Evolutionary conservation across 2,329 filamentous ascomycete species (phyloP), one percentile per base, ranked within the genome.

Genomic region (Penicillium sp.): DNA sequence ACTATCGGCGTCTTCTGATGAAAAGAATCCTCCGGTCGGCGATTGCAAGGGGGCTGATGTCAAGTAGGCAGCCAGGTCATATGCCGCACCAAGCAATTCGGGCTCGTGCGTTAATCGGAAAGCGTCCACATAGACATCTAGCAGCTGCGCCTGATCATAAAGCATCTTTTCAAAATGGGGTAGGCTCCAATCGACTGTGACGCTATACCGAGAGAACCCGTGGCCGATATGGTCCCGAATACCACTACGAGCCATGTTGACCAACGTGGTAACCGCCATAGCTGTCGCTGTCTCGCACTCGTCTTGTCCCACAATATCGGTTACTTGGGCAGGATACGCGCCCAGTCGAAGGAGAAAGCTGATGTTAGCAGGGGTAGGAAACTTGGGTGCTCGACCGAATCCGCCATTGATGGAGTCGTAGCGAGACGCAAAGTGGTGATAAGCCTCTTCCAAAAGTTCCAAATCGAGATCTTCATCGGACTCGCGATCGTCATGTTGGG

Each of bases 161-260:
- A 95, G 76, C 76, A 96, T 88, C 70, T 96, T 96, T 68, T 98
- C 92, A 54, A 96, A 98, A 61, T 95, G 89, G 8, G 92, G 92
- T 31, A 96, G 70, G 46, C 84, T 85, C 92, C 92, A 98, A 64
- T 96, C 85, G 10, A 80, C 71, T 0, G 90, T 96, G 6, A 94
- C 84, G 10, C 87, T 94, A 60, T 94, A 95, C 35, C 90, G 78
- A 25, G 83, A 79, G 53, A 88, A 87, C 5, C 85, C 85, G 56
- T 84, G 77, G 29, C 85, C 84, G 43, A 90, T 76, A 44, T 85
- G 82, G 54, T 88, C 84, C 45, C 84, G 76, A 35, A 85, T 79
- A 10, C 80, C 82, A 13, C 82, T 80, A 32, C 77, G 74, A 11
- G 77, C 77, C 77, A 96, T 92, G 41, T 79, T 80, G 26, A 84